Evolutionary conservation across 2,329 filamentous ascomycete species (phyloP).

Genomic region (Colletotrichum filicis): DNA sequence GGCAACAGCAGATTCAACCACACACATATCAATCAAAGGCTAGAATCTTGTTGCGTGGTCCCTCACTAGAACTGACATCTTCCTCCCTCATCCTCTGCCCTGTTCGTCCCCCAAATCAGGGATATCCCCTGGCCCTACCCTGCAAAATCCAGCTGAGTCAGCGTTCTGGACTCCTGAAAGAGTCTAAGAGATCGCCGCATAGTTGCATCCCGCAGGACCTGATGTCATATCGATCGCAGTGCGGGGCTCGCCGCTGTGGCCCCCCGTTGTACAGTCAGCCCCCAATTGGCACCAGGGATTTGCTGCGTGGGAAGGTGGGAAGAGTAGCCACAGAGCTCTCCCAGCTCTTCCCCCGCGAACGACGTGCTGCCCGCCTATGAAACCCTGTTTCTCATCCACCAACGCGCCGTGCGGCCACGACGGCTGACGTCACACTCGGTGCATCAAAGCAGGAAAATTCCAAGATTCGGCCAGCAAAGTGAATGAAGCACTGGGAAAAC

Average conservation of each 20-base stretch:
- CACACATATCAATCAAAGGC: not conserved
- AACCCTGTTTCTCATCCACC: slow-evolving; percentile 16
- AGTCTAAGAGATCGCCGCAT: slow-evolving; percentile 10
- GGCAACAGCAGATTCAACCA: not conserved
- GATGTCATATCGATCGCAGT: slow-evolving; percentile 30
- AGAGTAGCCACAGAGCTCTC: not conserved
- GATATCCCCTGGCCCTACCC: slow-evolving; percentile 10
- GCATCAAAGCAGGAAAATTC: slow-evolving; percentile 22
- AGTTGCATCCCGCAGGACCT: slow-evolving; percentile 26
- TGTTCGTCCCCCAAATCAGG: not conserved
- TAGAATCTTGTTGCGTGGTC: not conserved
- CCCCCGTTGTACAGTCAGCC: not conserved
- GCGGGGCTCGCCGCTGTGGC: slow-evolving; percentile 22
- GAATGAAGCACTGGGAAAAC: not conserved
- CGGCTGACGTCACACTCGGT: slow-evolving; percentile 25
- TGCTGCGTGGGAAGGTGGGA: not conserved
- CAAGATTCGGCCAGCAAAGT: slow-evolving; percentile 19
- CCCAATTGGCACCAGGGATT: not conserved
- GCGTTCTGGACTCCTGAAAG: slow-evolving; percentile 23
- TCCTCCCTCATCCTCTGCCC: not conserved
- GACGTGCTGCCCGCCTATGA: not conserved
- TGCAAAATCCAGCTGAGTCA: not conserved
- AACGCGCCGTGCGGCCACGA: slow-evolving; percentile 5
- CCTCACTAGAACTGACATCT: not conserved
- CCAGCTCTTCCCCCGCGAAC: not conserved